These are phyloP conservation scores for Pestalotiopsis sp. DNA, from an alignment of 2,329 filamentous ascomycete genomes.

Conservation along the genomic window DNA sequence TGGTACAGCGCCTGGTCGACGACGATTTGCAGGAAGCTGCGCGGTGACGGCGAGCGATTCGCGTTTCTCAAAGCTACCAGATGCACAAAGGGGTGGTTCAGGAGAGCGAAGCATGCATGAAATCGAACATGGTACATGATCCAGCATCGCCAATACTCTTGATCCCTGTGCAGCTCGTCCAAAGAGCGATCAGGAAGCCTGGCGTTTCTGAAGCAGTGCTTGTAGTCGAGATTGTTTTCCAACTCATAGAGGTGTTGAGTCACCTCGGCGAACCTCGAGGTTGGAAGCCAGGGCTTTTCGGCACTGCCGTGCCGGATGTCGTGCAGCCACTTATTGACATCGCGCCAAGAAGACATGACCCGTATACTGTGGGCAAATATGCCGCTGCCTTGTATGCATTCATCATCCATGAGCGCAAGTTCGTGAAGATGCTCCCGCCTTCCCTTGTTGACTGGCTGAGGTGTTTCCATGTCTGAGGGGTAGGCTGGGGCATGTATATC, in stretches of 20 bases:
- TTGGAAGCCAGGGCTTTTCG: not conserved
- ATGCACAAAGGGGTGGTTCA: not conserved
- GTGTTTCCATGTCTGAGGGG: not conserved
- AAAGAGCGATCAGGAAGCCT: not conserved
- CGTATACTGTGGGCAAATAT: not conserved
- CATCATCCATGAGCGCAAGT: not conserved
- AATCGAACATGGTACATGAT: not conserved
- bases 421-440: not conserved
- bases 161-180: not conserved
- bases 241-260: not conserved
- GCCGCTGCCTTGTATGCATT: not conserved
- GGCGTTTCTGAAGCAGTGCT: not conserved
- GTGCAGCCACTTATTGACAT: not conserved
- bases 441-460: not conserved
- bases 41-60: not conserved
- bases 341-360: not conserved
- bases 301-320: not conserved
- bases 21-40: not conserved
- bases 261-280: not conserved
- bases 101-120: not conserved
- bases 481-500: not conserved
- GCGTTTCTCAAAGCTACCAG: not conserved
- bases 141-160: not conserved
- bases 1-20: not conserved
- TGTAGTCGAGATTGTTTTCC: slow-evolving; percentile 1